Evolutionary conservation across 2,329 filamentous ascomycete genomes (phyloP), one percentile per base, ranked within the genome.

Genomic region (Dichotomopilus funicola): DNA sequence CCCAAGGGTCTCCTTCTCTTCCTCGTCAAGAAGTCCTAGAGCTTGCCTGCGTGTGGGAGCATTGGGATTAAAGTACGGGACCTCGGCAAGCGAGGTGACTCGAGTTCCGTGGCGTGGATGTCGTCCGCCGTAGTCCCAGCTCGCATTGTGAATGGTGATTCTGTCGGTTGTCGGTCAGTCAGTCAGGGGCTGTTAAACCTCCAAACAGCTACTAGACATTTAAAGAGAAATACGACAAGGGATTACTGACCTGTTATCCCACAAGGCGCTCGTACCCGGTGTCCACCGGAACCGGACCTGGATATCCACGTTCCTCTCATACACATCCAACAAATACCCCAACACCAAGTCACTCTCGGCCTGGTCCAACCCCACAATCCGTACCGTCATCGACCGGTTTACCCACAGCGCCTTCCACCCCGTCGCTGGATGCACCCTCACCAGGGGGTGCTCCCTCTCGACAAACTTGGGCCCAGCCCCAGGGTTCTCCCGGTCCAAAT

Each of bases 121-220:
- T 9, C 42, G 38, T 34, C 50, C 50, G 11, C 50, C 50, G 27
- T 53, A 53, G 36, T 53, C 50, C 50, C 50, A 53, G 27, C 50
- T 53, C 36, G 50, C 50, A 19, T 53, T 53, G 50, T 53, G 50
- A n/a, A 53, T 53, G 3, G 50, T 53, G 27, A 53, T 53, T 41
- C 50, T 53, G 7, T 10, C 36, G 36, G 7, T 11, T 35, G 13
- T 27, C 19, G 44, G 3, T 35, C 19, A 27, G 19, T 27, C 19
- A 27, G 19, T 27, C 19, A 27, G 19, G 19, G 19, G 19, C 19
- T 27, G 19, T 27, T 27, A 2, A 27, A 27, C 19, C 19, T 27
- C 19, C 19, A 27, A 27, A 27, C 19, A 27, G 19, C 19, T 27
- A 27, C 19, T 27, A 3, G 2, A 27, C 19, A 27, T 27, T 2